Percentiles rank a stretch among this genome's conserved stretches.
phyloP scores from a whole-genome alignment of 2,329 filamentous ascomycete genomes.

The Botrytis byssoidea region DNA sequence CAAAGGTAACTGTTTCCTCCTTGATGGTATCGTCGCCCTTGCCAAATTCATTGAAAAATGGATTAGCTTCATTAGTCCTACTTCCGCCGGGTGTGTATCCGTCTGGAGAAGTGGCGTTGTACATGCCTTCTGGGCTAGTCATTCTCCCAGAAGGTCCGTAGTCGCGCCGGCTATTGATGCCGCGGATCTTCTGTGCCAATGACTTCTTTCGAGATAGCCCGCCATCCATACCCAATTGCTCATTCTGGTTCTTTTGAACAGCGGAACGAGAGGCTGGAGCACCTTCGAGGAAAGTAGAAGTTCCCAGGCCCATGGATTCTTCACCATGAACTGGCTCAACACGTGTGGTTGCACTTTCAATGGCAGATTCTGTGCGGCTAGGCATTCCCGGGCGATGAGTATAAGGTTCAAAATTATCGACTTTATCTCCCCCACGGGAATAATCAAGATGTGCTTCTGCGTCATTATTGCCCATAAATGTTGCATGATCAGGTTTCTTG shows the following conservation, averaged over 20 bases:
- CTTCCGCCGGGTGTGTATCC: slow-evolving; percentile 40
- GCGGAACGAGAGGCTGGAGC: slow-evolving; percentile 80
- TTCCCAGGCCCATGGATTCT: slow-evolving; percentile 80
- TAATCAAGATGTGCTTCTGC: slow-evolving; percentile 78
- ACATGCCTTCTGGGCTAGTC: slow-evolving; percentile 54
- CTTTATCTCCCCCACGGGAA: slow-evolving; percentile 44
- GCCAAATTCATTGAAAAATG: slow-evolving; percentile 79
- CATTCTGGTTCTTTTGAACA: slow-evolving; percentile 73
- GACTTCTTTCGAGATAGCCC: slow-evolving; percentile 90
- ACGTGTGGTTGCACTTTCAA: slow-evolving; percentile 68
- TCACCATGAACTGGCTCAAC: slow-evolving; percentile 78
- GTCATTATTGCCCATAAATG: slow-evolving; percentile 77
- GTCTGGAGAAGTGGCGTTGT: slow-evolving; percentile 37
- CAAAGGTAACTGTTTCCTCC: slow-evolving; percentile 55
- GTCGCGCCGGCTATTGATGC: slow-evolving; percentile 70
- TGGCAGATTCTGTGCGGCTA: slow-evolving; percentile 36
- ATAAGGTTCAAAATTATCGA: slow-evolving; percentile 45
- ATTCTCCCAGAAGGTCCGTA: slow-evolving; percentile 58
- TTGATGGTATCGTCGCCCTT: slow-evolving; percentile 58
- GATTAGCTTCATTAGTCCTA: slow-evolving; percentile 58
- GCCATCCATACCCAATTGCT: slow-evolving; percentile 52
- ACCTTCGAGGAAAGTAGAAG: slow-evolving; percentile 93
- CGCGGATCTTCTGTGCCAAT: slow-evolving; percentile 84
- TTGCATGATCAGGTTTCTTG: slow-evolving; percentile 74
- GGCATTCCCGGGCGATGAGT: slow-evolving; percentile 38